Percentiles rank a stretch among this genome's conserved stretches.
Conservation (phyloP, 2,329 filamentous ascomycete genomes). For the Diplodia seriata region DNA sequence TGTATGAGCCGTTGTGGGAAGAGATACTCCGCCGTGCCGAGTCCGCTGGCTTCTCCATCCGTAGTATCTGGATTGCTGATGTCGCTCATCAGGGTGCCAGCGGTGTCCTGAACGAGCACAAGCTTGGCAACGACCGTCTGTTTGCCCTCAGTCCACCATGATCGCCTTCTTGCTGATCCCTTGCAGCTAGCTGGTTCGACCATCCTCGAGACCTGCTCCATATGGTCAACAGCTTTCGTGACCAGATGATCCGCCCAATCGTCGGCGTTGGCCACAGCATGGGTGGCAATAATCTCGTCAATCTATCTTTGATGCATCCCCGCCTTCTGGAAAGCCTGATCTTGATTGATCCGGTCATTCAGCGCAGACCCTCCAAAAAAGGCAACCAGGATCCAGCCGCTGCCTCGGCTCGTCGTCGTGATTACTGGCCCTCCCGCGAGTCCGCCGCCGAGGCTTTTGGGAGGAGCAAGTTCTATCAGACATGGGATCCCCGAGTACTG, state of each 20-base stretch:
- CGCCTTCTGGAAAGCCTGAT: slow-evolving; percentile 77
- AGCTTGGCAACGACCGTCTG: slow-evolving; percentile 84
- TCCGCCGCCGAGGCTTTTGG: slow-evolving; percentile 72
- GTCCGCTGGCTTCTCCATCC: slow-evolving; percentile 70
- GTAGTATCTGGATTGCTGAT: slow-evolving; percentile 89
- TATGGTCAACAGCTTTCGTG: slow-evolving; percentile 82
- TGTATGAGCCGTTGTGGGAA: slow-evolving; percentile 92
- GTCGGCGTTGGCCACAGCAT: slow-evolving; percentile 90
- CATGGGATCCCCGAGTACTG: slow-evolving; percentile 83
- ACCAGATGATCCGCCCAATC: slow-evolving; percentile 79
- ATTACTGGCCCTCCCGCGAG: slow-evolving; percentile 78
- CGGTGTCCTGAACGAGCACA: slow-evolving; percentile 75
- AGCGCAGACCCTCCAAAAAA: slow-evolving; percentile 53
- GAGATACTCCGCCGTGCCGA: slow-evolving; percentile 70
- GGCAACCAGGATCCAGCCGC: slow-evolving; percentile 57
- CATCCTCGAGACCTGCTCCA: slow-evolving; percentile 83
- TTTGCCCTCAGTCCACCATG: slow-evolving; percentile 32
- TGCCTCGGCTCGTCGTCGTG: slow-evolving; percentile 74
- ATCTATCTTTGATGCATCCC: slow-evolving; percentile 78
- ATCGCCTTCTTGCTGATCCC: background rate
- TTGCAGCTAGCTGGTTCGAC: slow-evolving; percentile 80
- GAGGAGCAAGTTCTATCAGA: slow-evolving; percentile 75
- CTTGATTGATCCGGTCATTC: slow-evolving; percentile 85
- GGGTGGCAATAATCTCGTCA: slow-evolving; percentile 76
- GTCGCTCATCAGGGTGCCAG: slow-evolving; percentile 84